Evolutionary conservation across 768 basidiomycete genomes (phyloP).

Genomic region (Mycena latifolia): DNA sequence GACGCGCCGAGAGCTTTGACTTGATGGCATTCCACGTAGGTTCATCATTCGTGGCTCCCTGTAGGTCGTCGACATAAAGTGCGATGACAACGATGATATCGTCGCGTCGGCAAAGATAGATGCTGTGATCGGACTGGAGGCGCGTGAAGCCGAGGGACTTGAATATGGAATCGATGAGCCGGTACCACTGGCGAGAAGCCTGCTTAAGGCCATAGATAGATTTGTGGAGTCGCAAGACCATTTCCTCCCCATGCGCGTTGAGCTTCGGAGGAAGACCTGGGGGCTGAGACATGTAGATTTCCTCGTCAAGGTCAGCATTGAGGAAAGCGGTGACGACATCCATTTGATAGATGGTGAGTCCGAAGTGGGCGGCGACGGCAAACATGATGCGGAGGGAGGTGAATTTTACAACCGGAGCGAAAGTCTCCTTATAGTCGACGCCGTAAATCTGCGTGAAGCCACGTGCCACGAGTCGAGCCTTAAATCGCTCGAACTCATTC

Average conservation of each 20-base stretch:
- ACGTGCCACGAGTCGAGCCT: conserved; percentile 3
- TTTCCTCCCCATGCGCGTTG: neutral
- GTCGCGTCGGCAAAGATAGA: conserved; percentile 9
- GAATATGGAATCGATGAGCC: conserved; percentile 3
- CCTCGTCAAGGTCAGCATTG: conserved; percentile 4
- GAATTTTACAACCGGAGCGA: conserved; percentile 7
- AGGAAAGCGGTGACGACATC: conserved; percentile 7
- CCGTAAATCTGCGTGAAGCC: conserved; percentile 2
- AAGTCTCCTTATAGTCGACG: neutral
- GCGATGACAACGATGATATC: conserved; percentile 4
- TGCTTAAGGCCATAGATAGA: conserved; percentile 6
- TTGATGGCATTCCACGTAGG: neutral
- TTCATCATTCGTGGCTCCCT: conserved; percentile 1
- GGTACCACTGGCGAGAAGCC: conserved; percentile 5
- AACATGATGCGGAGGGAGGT: conserved; percentile 8
- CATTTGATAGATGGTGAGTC: conserved; percentile 8
- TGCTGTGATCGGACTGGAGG: conserved; percentile 17
- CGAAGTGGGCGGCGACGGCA: conserved; percentile 1
- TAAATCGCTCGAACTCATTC: conserved; percentile 7
- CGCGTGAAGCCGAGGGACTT: conserved; percentile 6
- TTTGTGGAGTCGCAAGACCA: conserved; percentile 6
- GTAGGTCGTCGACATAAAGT: neutral
- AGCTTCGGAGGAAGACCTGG: conserved; percentile 13
- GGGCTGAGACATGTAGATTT: conserved; percentile 17
- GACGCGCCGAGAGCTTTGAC: conserved; percentile 5